Base-by-base conservation (phyloP, 1,139 yeast species). In the Petasospora fabianii region DNA sequence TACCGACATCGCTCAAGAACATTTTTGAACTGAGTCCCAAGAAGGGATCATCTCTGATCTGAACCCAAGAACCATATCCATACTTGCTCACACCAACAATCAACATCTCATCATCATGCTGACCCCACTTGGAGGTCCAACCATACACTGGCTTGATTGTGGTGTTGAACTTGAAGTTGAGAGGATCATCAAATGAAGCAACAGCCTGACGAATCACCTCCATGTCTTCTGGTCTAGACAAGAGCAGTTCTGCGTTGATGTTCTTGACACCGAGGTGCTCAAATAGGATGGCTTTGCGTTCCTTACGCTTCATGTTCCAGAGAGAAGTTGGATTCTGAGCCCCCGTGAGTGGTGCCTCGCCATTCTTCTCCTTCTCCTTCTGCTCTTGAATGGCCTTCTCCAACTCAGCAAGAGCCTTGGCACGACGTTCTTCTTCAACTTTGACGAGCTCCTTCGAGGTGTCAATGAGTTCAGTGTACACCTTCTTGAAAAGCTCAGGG, bases 51-150 rank as follows among this genome's bases (percentile, higher is more conserved):
- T 92, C 98, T 58, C 98, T 71, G 34, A 94, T 90, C 58, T 85
- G 90, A 7, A 75, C 62, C 98, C 98, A 94, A 1, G 96, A 83
- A 16, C 98, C 98, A 58, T 87, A 92, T 0, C 99, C 99, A 62
- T 90, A 87, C 61, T 87, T 88, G 58, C 77, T 75, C 24, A 92
- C 84, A 48, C 99, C 99, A 30, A 84, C 77, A 47, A 94, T 62
- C 39, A 94, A 69, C 79, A 81, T 84, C 32, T 88, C 84, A 61
- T 94, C 99, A 58, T 94, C 96, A 30, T 70, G 75, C 12, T 73
- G 70, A 4, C 71, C 69, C 99, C 99, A 94, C 27, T 77, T 80
- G 55, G 96, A 86, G 41, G 78, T 75, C 99, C 99, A 94, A 30
- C 87, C 90, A 56, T 78, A 80, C 6, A 88, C 97, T 19, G 82